Base-by-base conservation (phyloP, 768 basidiomycete species). In the Boletus huronensis region DNA sequence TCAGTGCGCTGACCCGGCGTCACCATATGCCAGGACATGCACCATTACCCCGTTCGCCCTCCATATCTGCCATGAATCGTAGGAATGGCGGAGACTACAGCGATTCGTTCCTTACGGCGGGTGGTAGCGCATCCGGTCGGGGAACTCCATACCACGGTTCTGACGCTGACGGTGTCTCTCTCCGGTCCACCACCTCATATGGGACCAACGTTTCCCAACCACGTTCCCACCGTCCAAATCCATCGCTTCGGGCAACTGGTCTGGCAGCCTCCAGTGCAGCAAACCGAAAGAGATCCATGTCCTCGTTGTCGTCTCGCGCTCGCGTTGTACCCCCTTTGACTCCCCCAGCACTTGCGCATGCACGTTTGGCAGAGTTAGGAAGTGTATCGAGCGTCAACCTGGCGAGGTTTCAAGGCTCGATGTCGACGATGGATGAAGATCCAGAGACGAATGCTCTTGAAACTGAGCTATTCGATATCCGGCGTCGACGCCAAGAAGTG, bases 401-500 rank as follows among this genome's bases (percentile, higher is more conserved):
- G 51, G 64, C 75, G 78, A 58, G 83, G 81, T 46, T 61, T 17
- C 59, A 53, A 38, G 57, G 62, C 19, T 57, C 66, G 34, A 57
- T 49, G 48, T 60, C 54, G 31, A 55, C 57, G 44, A 58, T 48
- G 50, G 70, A 69, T 35, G 75, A 74, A 49, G 78, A 77, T 48
- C 61, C 62, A 13, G 74, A 77, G 26, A 61, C 71, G 51, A 53
- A 54, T 42, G 71, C 61, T 25, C 62, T 78, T 51, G 83, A 87
- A 61, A 68, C 70, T 7, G 87, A 89, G 71, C 76, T 90, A 74
- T 76, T 77, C 14, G 88, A 89, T 50, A 84, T 93, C 53, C 80
- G 85, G 51, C 68, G 81, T 57, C 77, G 88, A 58, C 75, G 87
- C 35, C 83, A 81, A 51, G 89, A 90, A 62, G 87, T 93, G 29